phyloP scores from a whole-genome alignment of 2,329 filamentous ascomycete genomes.

The Diaporthe sp. region DNA sequence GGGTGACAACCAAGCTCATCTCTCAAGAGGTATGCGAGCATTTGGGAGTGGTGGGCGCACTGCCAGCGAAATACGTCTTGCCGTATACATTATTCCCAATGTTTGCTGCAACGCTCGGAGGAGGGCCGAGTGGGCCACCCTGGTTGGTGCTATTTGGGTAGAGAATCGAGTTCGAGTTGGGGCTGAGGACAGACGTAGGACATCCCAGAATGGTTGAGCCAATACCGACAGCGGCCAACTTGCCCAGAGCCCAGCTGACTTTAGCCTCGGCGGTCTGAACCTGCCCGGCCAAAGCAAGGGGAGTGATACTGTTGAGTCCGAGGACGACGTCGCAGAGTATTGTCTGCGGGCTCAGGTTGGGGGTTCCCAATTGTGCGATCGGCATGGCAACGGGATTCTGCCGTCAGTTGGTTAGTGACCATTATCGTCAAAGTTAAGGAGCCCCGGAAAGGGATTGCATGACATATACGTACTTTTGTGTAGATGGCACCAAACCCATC shows the following conservation, averaged over 20 bases:
- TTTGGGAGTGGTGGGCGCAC: constrained; percentile 1
- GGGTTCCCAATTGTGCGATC: not conserved
- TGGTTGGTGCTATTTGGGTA: not conserved
- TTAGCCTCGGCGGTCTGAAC: not conserved
- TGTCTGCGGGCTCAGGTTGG: not conserved
- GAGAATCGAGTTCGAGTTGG: not conserved
- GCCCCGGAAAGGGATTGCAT: not conserved
- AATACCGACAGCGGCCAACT: not conserved
- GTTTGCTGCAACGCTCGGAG: not conserved
- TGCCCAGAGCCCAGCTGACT: not conserved
- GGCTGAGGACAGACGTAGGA: not conserved
- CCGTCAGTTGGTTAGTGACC: not conserved
- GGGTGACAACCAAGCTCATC: not conserved
- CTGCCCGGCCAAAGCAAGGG: not conserved
- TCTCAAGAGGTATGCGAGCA: not conserved
- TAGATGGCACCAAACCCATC: not conserved
- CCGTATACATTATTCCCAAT: not conserved
- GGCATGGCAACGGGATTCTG: not conserved
- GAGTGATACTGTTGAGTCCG: not conserved
- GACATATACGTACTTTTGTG: not conserved
- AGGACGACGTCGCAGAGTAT: not conserved
- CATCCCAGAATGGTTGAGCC: not conserved
- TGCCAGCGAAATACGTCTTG: not conserved
- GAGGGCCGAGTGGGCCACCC: not conserved
- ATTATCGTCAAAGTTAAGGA: not conserved